phyloP scores from a whole-genome alignment of 2,329 filamentous ascomycete genomes.

The Ceratocystis diversiconidia region DNA sequence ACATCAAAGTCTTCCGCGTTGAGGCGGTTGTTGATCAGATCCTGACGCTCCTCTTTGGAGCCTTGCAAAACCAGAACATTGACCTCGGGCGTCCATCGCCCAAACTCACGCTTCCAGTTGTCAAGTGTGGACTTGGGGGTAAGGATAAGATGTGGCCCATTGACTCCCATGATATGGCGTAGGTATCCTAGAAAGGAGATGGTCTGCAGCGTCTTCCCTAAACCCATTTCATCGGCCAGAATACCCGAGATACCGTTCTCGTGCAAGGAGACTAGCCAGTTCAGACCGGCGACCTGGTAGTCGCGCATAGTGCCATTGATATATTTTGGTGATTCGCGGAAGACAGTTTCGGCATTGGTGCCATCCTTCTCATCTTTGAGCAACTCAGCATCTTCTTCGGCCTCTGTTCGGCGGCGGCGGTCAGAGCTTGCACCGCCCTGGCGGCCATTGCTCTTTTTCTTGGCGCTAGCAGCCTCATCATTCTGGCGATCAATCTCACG shows the following conservation, averaged over 20 bases:
- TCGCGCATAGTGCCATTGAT: constrained; percentile 85
- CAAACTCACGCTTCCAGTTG: constrained; percentile 95
- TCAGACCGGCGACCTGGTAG: constrained; percentile 88
- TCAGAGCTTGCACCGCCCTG: constrained; percentile 73
- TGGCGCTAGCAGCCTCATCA: constrained; percentile 49
- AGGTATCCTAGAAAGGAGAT: constrained; percentile 94
- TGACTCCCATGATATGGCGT: constrained; percentile 77
- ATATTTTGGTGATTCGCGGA: constrained; percentile 85
- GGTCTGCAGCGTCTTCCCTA: constrained; percentile 94
- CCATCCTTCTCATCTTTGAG: constrained; percentile 79
- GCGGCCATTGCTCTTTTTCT: constrained; percentile 60
- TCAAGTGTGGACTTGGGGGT: constrained; percentile 96
- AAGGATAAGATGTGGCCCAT: constrained; percentile 75
- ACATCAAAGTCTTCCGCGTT: constrained; percentile 93
- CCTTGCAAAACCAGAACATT: constrained; percentile 89
- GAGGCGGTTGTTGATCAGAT: constrained; percentile 80
- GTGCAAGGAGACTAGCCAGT: constrained; percentile 94
- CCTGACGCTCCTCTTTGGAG: constrained; percentile 80
- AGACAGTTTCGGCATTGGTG: constrained; percentile 73
- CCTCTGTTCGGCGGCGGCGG: constrained; percentile 76
- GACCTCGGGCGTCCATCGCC: constrained; percentile 86
- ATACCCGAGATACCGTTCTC: constrained; percentile 99
- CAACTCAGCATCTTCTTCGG: constrained; percentile 90
- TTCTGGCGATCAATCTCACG: constrained; percentile 90
- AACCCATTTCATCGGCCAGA: constrained; percentile 93